These are phyloP conservation scores for Trichoderma orchidacearum DNA, from an alignment of 495 filamentous ascomycete species.

Conservation along the genomic window DNA sequence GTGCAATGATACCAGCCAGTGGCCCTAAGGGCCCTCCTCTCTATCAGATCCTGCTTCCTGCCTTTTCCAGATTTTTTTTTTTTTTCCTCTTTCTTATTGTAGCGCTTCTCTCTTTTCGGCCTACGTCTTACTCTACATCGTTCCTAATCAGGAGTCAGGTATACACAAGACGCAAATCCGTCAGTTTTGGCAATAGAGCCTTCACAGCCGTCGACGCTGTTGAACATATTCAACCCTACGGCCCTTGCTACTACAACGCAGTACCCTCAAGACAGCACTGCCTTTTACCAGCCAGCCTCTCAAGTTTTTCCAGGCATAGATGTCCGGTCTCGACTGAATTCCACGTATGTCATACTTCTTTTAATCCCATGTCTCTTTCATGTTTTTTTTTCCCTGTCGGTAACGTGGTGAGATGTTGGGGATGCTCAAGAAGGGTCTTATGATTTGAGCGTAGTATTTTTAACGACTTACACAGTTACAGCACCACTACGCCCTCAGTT, in stretches of 20 bases:
- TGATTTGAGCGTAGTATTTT: neutral
- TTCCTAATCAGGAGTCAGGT: slow-evolving; percentile 15
- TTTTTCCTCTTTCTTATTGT: neutral
- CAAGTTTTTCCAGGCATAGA: slow-evolving; percentile 30
- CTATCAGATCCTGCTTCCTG: neutral
- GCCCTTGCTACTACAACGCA: slow-evolving; percentile 19
- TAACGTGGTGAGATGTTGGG: too few species aligned
- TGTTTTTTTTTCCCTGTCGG: too few species aligned
- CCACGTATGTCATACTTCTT: slow-evolving; percentile 35
- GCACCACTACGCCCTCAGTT: slow-evolving; percentile 32
- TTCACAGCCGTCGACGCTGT: slow-evolving; percentile 27
- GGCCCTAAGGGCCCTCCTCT: neutral
- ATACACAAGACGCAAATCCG: slow-evolving; percentile 29
- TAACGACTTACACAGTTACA: slow-evolving; percentile 14
- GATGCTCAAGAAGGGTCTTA: neutral
- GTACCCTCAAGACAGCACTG: slow-evolving; percentile 28
- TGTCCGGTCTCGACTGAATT: slow-evolving; percentile 35
- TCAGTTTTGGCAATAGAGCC: slow-evolving; percentile 31
- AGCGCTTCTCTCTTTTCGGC: neutral
- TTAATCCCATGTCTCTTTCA: too few species aligned
- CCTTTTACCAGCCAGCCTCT: slow-evolving; percentile 28
- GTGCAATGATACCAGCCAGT: neutral
- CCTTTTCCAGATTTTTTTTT: neutral
- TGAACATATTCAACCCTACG: slow-evolving; percentile 30
- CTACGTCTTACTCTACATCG: neutral